Base-by-base conservation (phyloP, 768 basidiomycete species). In the Termitomyces sp. region DNA sequence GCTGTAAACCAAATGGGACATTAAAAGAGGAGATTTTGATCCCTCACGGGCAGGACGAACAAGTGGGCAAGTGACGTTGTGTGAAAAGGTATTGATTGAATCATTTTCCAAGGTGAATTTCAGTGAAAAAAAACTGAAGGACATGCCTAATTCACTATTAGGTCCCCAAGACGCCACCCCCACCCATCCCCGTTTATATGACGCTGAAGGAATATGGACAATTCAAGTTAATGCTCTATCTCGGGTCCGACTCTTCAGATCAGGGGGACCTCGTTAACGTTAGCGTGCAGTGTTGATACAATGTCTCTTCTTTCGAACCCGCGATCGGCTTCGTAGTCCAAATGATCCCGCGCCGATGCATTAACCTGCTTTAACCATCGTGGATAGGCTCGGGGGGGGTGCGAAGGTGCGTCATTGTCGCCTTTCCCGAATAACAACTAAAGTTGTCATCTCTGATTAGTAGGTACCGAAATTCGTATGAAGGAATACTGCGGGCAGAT, bases 341-440 rank as follows among this genome's bases (percentile, higher is more conserved):
- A 39, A 40, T 40, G 39, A 45, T 53, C 58, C 58, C 51, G 51
- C 51, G 51, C 58, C 18, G 51, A 38, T 46, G 7, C 46, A 18
- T 15, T 48, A 35, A 12, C 42, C 42, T 45, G 50, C 42, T 13
- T 16, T 44, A 40, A 42, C 40, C 38, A 44, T 35, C 11, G 42
- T 35, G 33, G 32, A 44, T 18, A 16, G 7, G 3, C 18, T 40
- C n/a, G 40, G 48, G 28, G 38, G 45, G 46, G 28, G 45, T 2
- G 22, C 22, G n/a, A 46, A 24, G 22, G 38, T 54, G 52, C 59
- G 59, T 60, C 59, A 60, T 52, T 16, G 44, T 35, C 44, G 15
- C 36, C 20, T 53, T 16, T 53, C 22, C 53, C 53, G 38, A 54
- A 40, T 39, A 54, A 40, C 22, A 40, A 39, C 18, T 9, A 22